Percentiles rank a stretch among this genome's conserved stretches.
Evolutionary conservation across 2,329 filamentous ascomycete species (phyloP).

Genomic region (Fusarium cyanostomum): DNA sequence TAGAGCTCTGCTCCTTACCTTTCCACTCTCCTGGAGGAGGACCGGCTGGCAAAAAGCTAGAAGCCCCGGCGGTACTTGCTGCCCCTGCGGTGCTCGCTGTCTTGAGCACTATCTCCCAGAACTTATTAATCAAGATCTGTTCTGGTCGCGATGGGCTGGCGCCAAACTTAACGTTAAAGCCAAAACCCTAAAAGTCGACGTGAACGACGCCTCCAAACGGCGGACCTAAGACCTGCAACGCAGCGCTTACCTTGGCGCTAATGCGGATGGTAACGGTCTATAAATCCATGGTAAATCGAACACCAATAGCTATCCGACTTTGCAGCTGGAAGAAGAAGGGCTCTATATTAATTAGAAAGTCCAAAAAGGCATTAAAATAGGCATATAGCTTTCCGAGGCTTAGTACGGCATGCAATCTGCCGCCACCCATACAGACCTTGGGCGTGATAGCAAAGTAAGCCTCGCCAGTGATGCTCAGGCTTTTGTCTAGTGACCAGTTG

Average conservation of each 20-base stretch:
- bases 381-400: neutral
- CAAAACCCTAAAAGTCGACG: neutral
- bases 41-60: too few relatives aligned
- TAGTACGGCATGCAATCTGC: constrained; percentile 21
- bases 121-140: too few relatives aligned
- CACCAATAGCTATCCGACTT: neutral
- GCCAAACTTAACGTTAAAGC: neutral
- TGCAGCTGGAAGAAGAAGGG: neutral
- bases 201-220: neutral
- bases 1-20: too few relatives aligned
- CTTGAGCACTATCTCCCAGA: too few relatives aligned
- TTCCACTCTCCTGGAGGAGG: too few relatives aligned
- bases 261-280: neutral
- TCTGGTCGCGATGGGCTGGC: too few relatives aligned
- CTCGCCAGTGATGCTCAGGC: constrained; percentile 45
- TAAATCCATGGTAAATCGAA: neutral
- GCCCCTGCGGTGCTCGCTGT: too few relatives aligned
- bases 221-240: neutral
- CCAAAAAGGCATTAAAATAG: neutral
- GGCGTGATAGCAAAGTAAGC: constrained; percentile 54
- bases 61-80: too few relatives aligned
- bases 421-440: constrained; percentile 49
- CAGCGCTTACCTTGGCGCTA: neutral
- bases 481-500: constrained; percentile 34
- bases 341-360: neutral